A percentile compares a stretch with the other conserved stretches of the same genome.
These are phyloP conservation scores for Leccinum angustisporum DNA, from an alignment of 1,284 basidiomycete species.

Conservation along the genomic window DNA sequence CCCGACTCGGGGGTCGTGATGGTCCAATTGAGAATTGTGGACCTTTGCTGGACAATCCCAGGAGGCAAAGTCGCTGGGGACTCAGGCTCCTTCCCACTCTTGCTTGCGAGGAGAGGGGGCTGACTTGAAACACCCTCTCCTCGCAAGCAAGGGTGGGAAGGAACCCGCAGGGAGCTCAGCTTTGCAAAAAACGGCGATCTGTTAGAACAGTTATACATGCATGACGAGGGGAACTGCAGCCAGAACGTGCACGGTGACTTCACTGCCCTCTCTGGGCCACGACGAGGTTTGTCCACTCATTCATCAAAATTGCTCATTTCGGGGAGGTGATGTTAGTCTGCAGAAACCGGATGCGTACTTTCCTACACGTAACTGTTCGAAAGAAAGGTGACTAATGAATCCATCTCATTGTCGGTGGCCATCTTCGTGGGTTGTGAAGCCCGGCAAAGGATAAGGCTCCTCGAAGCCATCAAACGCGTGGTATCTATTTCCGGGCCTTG, in stretches of 20 bases:
- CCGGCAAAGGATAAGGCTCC: neutral
- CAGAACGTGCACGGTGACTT: neutral
- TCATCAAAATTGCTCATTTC: neutral
- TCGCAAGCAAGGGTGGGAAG: no score
- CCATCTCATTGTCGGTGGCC: neutral
- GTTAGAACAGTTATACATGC: neutral
- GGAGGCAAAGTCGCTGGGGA: no score
- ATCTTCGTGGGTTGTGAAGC: neutral
- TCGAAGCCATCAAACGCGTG: neutral
- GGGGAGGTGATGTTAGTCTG: neutral
- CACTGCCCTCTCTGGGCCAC: neutral
- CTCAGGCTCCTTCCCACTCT: no score
- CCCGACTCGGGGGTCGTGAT: no score
- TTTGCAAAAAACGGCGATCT: neutral
- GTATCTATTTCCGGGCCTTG: neutral
- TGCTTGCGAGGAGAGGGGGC: no score
- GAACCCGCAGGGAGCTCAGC: no score
- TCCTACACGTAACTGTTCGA: neutral
- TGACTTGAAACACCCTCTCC: no score
- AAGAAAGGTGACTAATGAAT: neutral
- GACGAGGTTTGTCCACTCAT: neutral
- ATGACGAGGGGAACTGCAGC: neutral
- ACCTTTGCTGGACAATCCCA: no score
- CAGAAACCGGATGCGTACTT: neutral
- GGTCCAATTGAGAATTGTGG: no score